Conservation (phyloP, 257 asterid species). For the Solanum sejunctum region DNA sequence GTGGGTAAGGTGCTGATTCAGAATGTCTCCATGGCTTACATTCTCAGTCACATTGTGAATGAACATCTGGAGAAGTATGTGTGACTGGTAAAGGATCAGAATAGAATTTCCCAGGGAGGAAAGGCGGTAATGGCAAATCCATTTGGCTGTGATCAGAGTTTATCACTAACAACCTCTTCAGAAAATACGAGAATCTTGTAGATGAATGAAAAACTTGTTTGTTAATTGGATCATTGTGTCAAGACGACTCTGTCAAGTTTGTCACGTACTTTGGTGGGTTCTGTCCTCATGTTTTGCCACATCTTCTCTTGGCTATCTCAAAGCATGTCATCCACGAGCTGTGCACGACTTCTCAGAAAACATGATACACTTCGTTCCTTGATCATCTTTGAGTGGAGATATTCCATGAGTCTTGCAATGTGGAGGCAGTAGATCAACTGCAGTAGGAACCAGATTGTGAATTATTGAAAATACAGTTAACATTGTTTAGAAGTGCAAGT, state of each 20-base stretch:
- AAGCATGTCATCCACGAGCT: slow-evolving; percentile 77
- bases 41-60: slow-evolving; percentile 51
- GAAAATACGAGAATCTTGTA: slow-evolving; percentile 49
- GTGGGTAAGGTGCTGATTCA: slow-evolving; percentile 24
- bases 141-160: slow-evolving; percentile 34
- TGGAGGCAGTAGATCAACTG: not conserved
- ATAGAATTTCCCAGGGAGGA: not conserved
- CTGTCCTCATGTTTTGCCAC: slow-evolving; percentile 63
- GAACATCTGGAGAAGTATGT: slow-evolving; percentile 58
- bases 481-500: no score
- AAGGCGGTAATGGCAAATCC: slow-evolving; percentile 36
- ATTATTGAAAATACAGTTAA: not conserved
- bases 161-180: slow-evolving; percentile 17
- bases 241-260: slow-evolving; percentile 20
- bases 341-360: slow-evolving; percentile 44
- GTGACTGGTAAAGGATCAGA: slow-evolving; percentile 11
- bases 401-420: not conserved
- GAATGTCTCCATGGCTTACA: slow-evolving; percentile 18
- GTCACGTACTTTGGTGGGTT: slow-evolving; percentile 41
- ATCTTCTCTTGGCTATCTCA: slow-evolving; percentile 73
- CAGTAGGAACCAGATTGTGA: not conserved
- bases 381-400: not conserved
- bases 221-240: slow-evolving; percentile 23
- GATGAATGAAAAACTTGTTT: slow-evolving; percentile 25
- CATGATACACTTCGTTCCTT: slow-evolving; percentile 4